Evolutionary conservation across 2,329 filamentous ascomycete species (phyloP), one percentile per base, ranked within the genome.

Genomic region (Ophiocordyceps robertsii): DNA sequence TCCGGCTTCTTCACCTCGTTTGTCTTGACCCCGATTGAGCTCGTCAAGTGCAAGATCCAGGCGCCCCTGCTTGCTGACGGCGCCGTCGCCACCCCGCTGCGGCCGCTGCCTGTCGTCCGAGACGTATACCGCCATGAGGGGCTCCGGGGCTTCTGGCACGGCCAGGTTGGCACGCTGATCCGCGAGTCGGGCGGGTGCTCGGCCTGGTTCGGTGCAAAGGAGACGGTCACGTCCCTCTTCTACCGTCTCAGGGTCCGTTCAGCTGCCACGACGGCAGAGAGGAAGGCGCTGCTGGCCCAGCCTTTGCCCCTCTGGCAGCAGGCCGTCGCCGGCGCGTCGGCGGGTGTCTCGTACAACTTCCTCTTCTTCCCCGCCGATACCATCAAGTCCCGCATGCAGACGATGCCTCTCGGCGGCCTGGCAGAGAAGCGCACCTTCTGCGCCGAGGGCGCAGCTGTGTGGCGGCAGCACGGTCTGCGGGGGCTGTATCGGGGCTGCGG

Each of bases 31-130:
- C 92, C 92, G 0, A 87, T 98, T 51, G 92, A 98, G 65, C 76
- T 98, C 41, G 84, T 98, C 58, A 98, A 98, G 66, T 98, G 92
- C 74, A 93, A 92, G 64, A 94, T 98, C 66, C 92, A 98, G 61
- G 89, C 90, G 1, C 86, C 73, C 10, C 56, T 54, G 14, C 58
- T 65, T 1, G 57, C 61, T 3, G 63, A 65, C 21, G 68, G 67
- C 19, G 59, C 57, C 21, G 56, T 55, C 3, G 60, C 60, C 3
- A 68, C 66, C 12, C 64, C 72, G 3, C 72, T 84, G 6, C 74
- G 75, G 1, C 82, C 88, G 0, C 57, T 85, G 12, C 64, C 75
- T 6, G 79, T 95, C 36, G 83, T 96, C 37, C 70, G 73, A 24
- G 78, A 88, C 27, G 77, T 96, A 9, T 94, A 87, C 56, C 80